phyloP scores from a whole-genome alignment of 768 basidiomycete genomes.

The Leucosporidium creatinivorum region DNA sequence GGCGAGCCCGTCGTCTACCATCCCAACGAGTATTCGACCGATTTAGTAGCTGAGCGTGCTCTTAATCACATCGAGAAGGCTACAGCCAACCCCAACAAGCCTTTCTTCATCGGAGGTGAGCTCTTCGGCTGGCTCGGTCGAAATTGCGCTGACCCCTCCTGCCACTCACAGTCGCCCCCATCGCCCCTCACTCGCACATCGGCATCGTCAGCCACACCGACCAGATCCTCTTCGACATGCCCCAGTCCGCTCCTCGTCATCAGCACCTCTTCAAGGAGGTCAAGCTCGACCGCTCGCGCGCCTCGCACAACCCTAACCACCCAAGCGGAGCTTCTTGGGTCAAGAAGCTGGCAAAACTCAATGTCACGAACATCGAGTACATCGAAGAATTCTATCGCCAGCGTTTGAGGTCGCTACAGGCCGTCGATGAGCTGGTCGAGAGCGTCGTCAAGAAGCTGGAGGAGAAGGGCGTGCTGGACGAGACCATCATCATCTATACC shows the following conservation, averaged over 20 bases:
- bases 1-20: conserved; percentile 6
- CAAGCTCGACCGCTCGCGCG: conserved; percentile 10
- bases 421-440: conserved; percentile 34
- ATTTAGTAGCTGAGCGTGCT: conserved; percentile 20
- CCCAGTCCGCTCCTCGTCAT: conserved; percentile 21
- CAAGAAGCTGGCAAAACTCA: conserved; percentile 14
- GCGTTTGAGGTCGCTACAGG: conserved; percentile 24
- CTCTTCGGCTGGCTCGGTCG: background rate
- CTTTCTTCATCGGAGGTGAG: conserved; percentile 30
- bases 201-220: background rate
- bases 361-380: conserved; percentile 24
- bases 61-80: conserved; percentile 18
- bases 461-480: conserved; percentile 23
- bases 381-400: conserved; percentile 30
- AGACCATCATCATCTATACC: conserved; percentile 31
- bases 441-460: conserved; percentile 26
- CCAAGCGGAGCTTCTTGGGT: conserved; percentile 31
- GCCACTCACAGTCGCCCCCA: conserved; percentile 14
- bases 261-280: conserved; percentile 22
- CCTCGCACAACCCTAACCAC: conserved; percentile 10
- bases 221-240: conserved; percentile 13
- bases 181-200: conserved; percentile 20
- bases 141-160: background rate
- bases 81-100: conserved; percentile 2
- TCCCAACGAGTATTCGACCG: conserved; percentile 23